Evolutionary conservation across 2,329 filamentous ascomycete species (phyloP), one percentile per base, ranked within the genome.

Genomic region (Periconia macrospinosa): DNA sequence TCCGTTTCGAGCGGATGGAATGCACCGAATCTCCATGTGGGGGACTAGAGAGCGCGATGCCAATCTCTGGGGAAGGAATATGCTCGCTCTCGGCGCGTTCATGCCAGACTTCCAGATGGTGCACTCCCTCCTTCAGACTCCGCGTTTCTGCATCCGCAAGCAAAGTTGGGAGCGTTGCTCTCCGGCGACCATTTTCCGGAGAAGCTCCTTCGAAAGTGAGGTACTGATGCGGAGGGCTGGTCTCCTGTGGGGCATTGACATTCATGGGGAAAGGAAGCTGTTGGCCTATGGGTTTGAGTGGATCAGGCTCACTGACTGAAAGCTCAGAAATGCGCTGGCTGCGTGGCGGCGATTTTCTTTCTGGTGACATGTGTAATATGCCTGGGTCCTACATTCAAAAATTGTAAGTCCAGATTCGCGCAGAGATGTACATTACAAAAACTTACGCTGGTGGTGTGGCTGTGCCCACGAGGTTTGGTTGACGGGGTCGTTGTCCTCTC

Each of bases 181-280:
- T 64, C 20, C 72, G 66, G 23, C 67, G 62, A 45, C 59, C 60
- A 14, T 65, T 41, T 8, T 65, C 58, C 7, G 61, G 60, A 17
- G 62, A 53, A 14, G 66, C 59, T 17, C 47, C 49, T 27, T 72
- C 63, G 47, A 73, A 73, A 19, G 59, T 68, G 44, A 73, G 60
- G 48, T 74, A 74, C 35, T 72, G 66, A 27, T 69, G 63, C 8
- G 65, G 68, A 40, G 71, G 70, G 53, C 68, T 73, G 9, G 61
- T 55, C 46, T 65, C 61, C 49, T 70, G 66, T 17, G 72, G 71
- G 9, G 71, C 71, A 50, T 75, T 75, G 42, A 75, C 70, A 44
- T 75, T 75, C 72, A 75, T 75, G 1, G 72, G 72, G 47, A 73
- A 75, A 1, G 72, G 72, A 9, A 75, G 63, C 42, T 73, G 70